Percentiles rank a stretch among this genome's conserved stretches.
Conservation (phyloP, 805 yeast genomes). For the Teunomyces pallodes region DNA sequence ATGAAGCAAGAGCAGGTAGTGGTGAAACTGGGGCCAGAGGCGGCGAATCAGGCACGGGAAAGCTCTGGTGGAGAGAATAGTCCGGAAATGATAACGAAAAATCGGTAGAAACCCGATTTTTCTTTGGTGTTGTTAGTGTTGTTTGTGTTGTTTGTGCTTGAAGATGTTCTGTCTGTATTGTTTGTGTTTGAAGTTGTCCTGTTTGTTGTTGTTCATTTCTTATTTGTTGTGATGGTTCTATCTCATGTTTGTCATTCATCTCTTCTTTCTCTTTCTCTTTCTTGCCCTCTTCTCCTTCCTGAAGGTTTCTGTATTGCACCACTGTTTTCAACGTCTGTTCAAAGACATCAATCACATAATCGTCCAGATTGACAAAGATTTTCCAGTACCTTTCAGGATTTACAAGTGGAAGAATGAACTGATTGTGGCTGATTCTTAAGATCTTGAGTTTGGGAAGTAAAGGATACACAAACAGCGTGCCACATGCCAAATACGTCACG, state of each 20-base stretch:
- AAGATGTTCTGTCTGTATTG: too few species aligned
- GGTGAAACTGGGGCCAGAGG: constrained; percentile 45
- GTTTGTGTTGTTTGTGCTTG: too few species aligned
- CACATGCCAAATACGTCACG: constrained; percentile 64
- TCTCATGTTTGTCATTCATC: neutral
- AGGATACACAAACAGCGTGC: constrained; percentile 68
- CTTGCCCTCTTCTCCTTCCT: constrained; percentile 11
- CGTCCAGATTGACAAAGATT: constrained; percentile 37
- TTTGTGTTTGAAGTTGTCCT: too few species aligned
- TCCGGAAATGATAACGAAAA: too few species aligned
- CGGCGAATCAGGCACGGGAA: constrained; percentile 38
- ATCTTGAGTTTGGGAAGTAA: constrained; percentile 63
- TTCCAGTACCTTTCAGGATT: constrained; percentile 81
- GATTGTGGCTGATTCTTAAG: constrained; percentile 45
- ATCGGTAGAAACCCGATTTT: too few species aligned
- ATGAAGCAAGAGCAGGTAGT: constrained; percentile 20
- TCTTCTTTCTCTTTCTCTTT: neutral
- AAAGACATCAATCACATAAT: constrained; percentile 24
- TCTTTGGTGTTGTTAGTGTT: too few species aligned
- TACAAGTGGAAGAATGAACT: constrained; percentile 61
- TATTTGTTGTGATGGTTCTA: neutral
- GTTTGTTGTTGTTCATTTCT: constrained; percentile 17
- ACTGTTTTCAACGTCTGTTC: constrained; percentile 38
- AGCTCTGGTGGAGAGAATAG: too few species aligned
- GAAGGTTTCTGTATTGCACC: constrained; percentile 43